These are phyloP conservation scores for Pyropia yezoensis DNA, from an alignment of 23 red algal genomes.

Conservation along the genomic window DNA sequence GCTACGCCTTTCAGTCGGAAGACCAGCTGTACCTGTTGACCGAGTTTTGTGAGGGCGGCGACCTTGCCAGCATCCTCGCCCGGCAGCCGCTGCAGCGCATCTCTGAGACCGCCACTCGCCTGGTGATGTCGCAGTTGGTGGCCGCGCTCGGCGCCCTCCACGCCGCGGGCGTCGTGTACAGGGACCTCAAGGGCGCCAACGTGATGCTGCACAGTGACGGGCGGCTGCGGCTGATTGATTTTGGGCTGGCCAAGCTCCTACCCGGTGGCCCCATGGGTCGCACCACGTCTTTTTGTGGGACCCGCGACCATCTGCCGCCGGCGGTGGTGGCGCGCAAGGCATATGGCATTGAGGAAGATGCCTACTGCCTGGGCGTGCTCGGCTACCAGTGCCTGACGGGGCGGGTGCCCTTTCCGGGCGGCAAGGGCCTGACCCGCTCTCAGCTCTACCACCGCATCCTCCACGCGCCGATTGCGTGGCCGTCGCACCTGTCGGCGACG, in stretches of 20 bases:
- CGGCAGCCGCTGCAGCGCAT: conserved; percentile 5
- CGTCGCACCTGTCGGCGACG: conserved; percentile 52
- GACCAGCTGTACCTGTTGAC: conserved; percentile 31
- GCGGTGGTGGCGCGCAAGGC: conserved; percentile 62
- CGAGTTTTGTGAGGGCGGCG: conserved; percentile 35
- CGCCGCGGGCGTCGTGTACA: conserved; percentile 72
- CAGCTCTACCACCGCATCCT: conserved; percentile 67
- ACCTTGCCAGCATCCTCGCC: conserved; percentile 12
- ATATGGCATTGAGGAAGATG: conserved; percentile 66
- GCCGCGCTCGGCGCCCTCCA: conserved; percentile 69
- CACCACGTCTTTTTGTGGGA: conserved; percentile 84
- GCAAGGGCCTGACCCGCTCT: conserved; percentile 41
- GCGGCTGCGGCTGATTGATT: conserved; percentile 84
- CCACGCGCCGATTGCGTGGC: conserved; percentile 31
- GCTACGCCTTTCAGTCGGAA: conserved; percentile 33
- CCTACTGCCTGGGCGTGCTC: conserved; percentile 82
- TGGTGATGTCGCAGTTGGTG: conserved; percentile 65
- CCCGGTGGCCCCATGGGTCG: conserved; percentile 24
- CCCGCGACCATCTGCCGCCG: conserved; percentile 73
- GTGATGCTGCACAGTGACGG: conserved; percentile 84
- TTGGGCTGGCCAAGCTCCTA: conserved; percentile 89
- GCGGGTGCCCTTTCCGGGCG: conserved; percentile 58
- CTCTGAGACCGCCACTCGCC: conserved; percentile 1
- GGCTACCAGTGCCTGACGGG: conserved; percentile 70
- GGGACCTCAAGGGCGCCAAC: conserved; percentile 96